Conservation (phyloP, 257 asterid species). For the Verbascum thapsus region DNA sequence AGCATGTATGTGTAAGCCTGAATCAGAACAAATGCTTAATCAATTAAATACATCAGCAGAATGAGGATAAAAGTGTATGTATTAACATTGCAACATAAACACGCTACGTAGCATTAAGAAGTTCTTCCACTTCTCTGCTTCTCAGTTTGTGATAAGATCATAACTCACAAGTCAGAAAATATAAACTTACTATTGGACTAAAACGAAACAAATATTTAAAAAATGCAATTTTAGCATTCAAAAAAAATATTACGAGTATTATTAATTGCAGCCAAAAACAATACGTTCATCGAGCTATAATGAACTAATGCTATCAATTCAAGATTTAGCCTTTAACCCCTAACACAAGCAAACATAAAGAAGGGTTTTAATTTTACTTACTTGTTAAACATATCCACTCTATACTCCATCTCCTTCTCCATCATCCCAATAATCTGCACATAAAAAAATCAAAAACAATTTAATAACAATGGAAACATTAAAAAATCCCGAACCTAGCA, state of each 20-base stretch:
- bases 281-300: not conserved
- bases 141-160: not conserved
- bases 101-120: no score
- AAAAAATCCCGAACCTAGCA: no score
- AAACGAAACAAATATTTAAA: not conserved
- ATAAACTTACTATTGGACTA: not conserved
- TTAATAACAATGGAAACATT: not conserved
- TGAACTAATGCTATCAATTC: not conserved
- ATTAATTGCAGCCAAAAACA: not conserved
- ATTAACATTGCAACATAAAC: no score
- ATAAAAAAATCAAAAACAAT: not conserved
- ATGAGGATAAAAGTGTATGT: no score
- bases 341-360: conserved; percentile 28
- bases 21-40: conserved; percentile 12
- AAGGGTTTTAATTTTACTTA: conserved; percentile 26
- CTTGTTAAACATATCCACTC: conserved; percentile 78
- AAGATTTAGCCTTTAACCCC: conserved; percentile 13
- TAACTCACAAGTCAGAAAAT: not conserved
- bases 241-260: no score
- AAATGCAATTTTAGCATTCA: conserved; percentile 6
- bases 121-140: no score
- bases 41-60: no score
- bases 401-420: conserved; percentile 82
- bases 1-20: conserved; percentile 72
- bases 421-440: conserved; percentile 62